phyloP scores from a whole-genome alignment of 345 rosid genomes.

The Rhizophora apiculata region DNA sequence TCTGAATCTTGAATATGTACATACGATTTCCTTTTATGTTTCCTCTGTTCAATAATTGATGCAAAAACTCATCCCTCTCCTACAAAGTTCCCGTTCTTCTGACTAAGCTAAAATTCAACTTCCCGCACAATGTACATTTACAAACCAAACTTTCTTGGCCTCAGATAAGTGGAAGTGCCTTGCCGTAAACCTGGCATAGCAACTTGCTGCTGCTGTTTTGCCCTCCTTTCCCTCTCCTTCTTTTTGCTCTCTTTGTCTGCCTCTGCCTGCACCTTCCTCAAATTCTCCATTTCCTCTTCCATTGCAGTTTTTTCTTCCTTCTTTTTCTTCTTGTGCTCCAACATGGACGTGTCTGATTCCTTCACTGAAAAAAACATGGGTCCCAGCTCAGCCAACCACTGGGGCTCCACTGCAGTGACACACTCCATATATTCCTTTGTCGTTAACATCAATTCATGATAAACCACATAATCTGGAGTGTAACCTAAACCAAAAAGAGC shows the following conservation, averaged over 20 bases:
- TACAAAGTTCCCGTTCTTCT: too few relatives aligned
- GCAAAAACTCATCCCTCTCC: too few relatives aligned
- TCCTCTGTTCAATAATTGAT: too few relatives aligned
- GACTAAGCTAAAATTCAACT: too few relatives aligned
- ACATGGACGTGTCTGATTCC: slow-evolving; percentile 80
- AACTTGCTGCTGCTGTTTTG: slow-evolving; percentile 69
- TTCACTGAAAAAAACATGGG: slow-evolving; percentile 97
- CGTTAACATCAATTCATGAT: slow-evolving; percentile 86
- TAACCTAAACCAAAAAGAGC: slow-evolving; percentile 85
- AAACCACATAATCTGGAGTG: slow-evolving; percentile 82
- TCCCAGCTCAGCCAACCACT: slow-evolving; percentile 92
- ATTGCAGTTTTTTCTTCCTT: slow-evolving; percentile 85
- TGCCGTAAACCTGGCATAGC: slow-evolving; percentile 63
- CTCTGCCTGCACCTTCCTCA: slow-evolving; percentile 75
- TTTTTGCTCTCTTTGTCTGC: slow-evolving; percentile 46
- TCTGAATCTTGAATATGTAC: too few relatives aligned
- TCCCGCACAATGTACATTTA: slow-evolving; percentile 14
- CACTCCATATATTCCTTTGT: slow-evolving; percentile 98
- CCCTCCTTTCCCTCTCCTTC: slow-evolving; percentile 57
- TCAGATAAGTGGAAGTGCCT: slow-evolving; percentile 62
- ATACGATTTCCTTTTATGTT: too few relatives aligned
- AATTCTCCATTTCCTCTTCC: slow-evolving; percentile 94
- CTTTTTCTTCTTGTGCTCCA: slow-evolving; percentile 89
- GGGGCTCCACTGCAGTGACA: slow-evolving; percentile 88
- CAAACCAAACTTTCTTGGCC: slow-evolving; percentile 81